These are phyloP conservation scores for Plenodomus biglobosus DNA, from an alignment of 2,329 filamentous ascomycete genomes.

Conservation along the genomic window DNA sequence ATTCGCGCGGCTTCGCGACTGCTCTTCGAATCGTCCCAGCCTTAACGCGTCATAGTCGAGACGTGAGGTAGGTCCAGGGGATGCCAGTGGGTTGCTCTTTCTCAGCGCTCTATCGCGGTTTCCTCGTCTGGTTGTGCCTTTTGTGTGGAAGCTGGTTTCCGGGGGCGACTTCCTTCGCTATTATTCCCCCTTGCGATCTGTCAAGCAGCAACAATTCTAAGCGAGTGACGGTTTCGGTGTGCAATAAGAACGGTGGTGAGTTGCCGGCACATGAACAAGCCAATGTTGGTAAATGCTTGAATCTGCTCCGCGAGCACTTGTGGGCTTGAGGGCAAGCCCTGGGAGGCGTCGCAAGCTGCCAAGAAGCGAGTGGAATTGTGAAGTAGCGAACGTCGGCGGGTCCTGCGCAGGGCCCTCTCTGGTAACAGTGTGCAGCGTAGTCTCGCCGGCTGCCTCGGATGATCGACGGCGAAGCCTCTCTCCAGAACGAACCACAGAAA, in stretches of 20 bases:
- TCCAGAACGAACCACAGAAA: background rate
- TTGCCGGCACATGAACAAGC: slow-evolving; percentile 2
- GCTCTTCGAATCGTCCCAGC: background rate
- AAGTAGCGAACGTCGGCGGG: slow-evolving; percentile 17
- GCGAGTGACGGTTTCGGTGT: background rate
- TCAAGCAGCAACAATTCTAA: background rate
- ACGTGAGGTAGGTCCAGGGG: background rate
- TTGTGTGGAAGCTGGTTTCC: background rate
- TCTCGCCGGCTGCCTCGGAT: slow-evolving; percentile 4
- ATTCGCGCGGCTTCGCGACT: background rate
- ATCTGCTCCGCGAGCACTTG: slow-evolving; percentile 7
- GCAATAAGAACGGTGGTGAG: background rate
- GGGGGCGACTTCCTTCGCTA: background rate
- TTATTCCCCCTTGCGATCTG: too few species aligned
- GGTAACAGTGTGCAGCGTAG: background rate
- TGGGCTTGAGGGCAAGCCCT: slow-evolving; percentile 12
- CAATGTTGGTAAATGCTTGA: slow-evolving; percentile 5
- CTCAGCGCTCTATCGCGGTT: slow-evolving; percentile 9
- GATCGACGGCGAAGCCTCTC: slow-evolving; percentile 4
- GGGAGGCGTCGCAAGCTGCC: slow-evolving; percentile 26
- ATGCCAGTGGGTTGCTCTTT: slow-evolving; percentile 11
- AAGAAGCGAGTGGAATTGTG: slow-evolving; percentile 17
- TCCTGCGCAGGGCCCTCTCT: slow-evolving; percentile 7
- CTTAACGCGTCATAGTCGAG: background rate
- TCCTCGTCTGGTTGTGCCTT: background rate